phyloP scores from a whole-genome alignment of 495 filamentous ascomycete species.

The Penicillium cataractarum region DNA sequence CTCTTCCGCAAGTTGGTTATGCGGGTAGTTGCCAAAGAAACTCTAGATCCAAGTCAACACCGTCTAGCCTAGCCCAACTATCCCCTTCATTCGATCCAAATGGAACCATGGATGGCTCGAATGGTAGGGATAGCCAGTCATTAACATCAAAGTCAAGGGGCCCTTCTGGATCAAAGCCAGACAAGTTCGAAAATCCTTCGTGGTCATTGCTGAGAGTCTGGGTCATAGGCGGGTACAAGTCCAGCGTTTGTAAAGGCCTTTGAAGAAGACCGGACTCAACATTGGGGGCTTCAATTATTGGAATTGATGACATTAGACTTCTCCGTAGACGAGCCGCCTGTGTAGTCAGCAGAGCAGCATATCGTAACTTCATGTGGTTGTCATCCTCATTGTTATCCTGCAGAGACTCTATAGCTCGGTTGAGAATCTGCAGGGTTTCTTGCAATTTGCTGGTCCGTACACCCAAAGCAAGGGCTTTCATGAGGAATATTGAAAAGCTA shows the following conservation, averaged over 20 bases:
- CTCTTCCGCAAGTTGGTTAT: too few relatives aligned
- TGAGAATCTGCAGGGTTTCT: slow-evolving; percentile 40
- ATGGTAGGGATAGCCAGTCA: slow-evolving; percentile 42
- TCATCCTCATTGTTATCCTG: slow-evolving; percentile 39
- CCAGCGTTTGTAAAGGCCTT: not conserved
- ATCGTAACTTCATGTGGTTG: slow-evolving; percentile 40
- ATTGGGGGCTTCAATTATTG: not conserved
- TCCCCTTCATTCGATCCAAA: slow-evolving; percentile 28
- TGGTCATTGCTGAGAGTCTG: not conserved
- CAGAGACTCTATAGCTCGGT: slow-evolving; percentile 35
- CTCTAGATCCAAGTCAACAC: slow-evolving; percentile 30
- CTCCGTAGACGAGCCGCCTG: slow-evolving; percentile 28
- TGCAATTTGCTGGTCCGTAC: slow-evolving; percentile 37
- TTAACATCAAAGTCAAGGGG: slow-evolving; percentile 13
- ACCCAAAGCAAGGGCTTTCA: slow-evolving; percentile 46
- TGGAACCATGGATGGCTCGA: slow-evolving; percentile 43
- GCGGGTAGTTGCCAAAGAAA: slow-evolving; percentile 41
- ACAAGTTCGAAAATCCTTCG: not conserved
- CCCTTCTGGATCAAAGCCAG: slow-evolving; percentile 19
- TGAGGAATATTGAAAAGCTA: slow-evolving; percentile 42
- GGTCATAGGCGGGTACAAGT: not conserved
- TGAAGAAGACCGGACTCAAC: not conserved
- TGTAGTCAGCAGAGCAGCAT: slow-evolving; percentile 38
- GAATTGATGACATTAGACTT: slow-evolving; percentile 18
- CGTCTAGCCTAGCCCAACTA: slow-evolving; percentile 18